Percentiles rank a stretch among this genome's conserved stretches.
Evolutionary conservation across 352 stramenopile species (phyloP).

Genomic region (Albugo laibachii): DNA sequence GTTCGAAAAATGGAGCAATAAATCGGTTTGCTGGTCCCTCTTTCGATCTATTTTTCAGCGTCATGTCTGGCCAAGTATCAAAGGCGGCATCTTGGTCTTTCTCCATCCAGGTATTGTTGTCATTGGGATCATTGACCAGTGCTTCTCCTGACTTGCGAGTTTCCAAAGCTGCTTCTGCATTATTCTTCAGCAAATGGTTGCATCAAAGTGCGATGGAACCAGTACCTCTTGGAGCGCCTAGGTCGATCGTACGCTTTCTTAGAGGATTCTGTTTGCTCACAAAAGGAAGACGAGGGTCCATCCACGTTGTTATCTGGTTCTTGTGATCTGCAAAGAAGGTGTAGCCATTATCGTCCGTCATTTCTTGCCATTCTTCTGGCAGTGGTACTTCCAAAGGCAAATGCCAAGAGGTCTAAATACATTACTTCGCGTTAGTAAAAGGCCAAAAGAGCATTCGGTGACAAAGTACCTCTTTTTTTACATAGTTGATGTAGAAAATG

Average conservation of each 20-base stretch:
- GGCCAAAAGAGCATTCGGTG: not conserved
- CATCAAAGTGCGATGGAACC: not conserved
- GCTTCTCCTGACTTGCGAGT: too few species aligned
- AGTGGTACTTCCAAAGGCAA: constrained; percentile 43
- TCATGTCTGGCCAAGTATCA: too few species aligned
- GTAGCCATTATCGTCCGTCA: constrained; percentile 43
- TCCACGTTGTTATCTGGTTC: constrained; percentile 55
- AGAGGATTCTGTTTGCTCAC: not conserved
- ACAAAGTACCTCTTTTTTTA: constrained; percentile 42
- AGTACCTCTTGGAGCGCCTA: too few species aligned
- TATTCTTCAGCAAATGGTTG: too few species aligned
- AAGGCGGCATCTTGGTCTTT: too few species aligned
- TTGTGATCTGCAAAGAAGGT: constrained; percentile 76
- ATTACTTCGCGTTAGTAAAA: not conserved
- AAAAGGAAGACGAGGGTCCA: constrained; percentile 40
- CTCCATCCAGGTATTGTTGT: too few species aligned
- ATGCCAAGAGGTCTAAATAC: constrained; percentile 47
- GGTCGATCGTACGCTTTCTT: too few species aligned
- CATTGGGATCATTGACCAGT: too few species aligned
- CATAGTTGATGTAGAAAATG: constrained; percentile 78
- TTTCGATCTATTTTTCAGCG: not conserved
- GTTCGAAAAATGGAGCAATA: constrained; percentile 35
- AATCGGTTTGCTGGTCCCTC: constrained; percentile 12
- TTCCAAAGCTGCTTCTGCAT: too few species aligned
- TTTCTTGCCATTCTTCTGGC: constrained; percentile 58